Conservation (phyloP, 768 basidiomycete genomes). For the Rhizopogon vinicolor region DNA sequence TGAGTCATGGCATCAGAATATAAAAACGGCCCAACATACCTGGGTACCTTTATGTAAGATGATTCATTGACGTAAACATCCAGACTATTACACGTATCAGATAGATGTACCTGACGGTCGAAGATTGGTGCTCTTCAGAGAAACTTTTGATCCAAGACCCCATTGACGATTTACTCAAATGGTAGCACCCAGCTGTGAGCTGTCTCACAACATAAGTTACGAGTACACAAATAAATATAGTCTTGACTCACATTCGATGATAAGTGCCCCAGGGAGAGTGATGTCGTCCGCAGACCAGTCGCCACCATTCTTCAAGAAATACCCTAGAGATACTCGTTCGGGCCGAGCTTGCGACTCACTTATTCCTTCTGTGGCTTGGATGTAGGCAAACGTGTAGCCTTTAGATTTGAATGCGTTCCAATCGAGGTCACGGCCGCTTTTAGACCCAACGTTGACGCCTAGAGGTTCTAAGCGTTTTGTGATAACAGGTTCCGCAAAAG, state of each 20-base stretch:
- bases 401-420: conserved; percentile 45
- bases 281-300: conserved; percentile 33
- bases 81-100: neutral
- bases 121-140: too few relatives aligned
- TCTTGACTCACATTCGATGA: conserved; percentile 29
- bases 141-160: too few relatives aligned
- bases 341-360: too few relatives aligned
- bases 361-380: too few relatives aligned
- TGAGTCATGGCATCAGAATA: neutral
- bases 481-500: conserved; percentile 4
- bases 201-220: neutral
- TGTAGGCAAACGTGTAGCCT: conserved; percentile 47
- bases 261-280: conserved; percentile 34
- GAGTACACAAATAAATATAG: neutral
- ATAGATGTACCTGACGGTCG: conserved; percentile 35
- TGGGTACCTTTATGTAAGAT: neutral
- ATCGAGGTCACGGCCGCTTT: conserved; percentile 37
- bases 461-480: conserved; percentile 35
- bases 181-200: conserved; percentile 52
- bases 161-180: too few relatives aligned
- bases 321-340: too few relatives aligned
- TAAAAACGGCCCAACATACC: conserved; percentile 1
- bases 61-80: too few relatives aligned
- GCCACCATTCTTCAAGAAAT: conserved; percentile 32
- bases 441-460: conserved; percentile 48